phyloP scores from a whole-genome alignment of 78 protist genomes.

The Tieghemostelium lacteum region DNA sequence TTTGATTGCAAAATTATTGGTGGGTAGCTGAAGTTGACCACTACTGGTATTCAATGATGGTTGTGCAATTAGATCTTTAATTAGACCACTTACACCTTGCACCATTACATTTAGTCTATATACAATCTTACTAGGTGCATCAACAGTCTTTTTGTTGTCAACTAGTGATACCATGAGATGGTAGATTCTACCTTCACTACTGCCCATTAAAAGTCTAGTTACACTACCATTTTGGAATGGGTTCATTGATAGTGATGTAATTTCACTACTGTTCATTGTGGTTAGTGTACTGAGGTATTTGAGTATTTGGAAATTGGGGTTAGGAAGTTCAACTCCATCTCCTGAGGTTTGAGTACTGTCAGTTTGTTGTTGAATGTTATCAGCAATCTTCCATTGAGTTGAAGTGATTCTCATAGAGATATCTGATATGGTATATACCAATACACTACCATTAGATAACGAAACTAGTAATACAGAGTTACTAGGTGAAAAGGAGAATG shows the following conservation, averaged over 20 bases:
- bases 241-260: constrained; percentile 2
- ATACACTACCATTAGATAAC: background rate
- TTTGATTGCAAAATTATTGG: too few species aligned
- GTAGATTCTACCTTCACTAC: background rate
- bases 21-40: too few species aligned
- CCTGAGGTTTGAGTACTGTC: background rate
- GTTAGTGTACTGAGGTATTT: background rate
- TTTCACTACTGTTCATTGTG: background rate
- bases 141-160: background rate
- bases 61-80: background rate
- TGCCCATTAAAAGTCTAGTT: constrained; percentile 16
- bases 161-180: constrained; percentile 20
- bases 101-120: background rate
- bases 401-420: constrained; percentile 26
- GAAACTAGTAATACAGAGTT: constrained; percentile 6
- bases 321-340: background rate
- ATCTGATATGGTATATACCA: constrained; percentile 3
- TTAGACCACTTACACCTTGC: background rate
- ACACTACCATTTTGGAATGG: background rate
- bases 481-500: constrained; percentile 16
- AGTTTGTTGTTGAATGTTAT: background rate
- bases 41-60: background rate
- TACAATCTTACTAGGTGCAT: background rate
- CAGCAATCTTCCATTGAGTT: background rate
- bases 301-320: background rate